Evolutionary conservation across 345 rosid genomes (phyloP).

Genomic region (Linum tenue): DNA sequence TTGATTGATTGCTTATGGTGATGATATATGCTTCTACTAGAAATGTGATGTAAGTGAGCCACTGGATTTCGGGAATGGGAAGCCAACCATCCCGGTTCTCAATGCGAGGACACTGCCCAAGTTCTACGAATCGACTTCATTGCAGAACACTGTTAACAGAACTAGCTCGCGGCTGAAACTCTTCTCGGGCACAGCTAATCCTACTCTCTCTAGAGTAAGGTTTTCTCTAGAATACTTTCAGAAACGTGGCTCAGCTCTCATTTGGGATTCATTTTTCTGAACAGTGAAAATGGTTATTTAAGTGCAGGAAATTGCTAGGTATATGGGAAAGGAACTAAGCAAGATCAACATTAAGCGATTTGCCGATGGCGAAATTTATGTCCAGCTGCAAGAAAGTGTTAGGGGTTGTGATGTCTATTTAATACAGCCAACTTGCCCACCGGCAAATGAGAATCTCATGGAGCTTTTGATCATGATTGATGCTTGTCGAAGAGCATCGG

Average conservation of each 20-base stretch:
- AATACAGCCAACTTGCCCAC: conserved; percentile 93
- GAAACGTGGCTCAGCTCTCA: not conserved
- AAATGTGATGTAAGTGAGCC: conserved; percentile 38
- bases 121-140: conserved; percentile 46
- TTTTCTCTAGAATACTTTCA: not conserved
- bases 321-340: conserved; percentile 91
- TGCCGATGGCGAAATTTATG: conserved; percentile 96
- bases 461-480: conserved; percentile 93
- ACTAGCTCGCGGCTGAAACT: conserved; percentile 33
- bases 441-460: conserved; percentile 98
- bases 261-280: not conserved
- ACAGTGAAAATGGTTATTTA: not conserved
- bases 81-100: conserved; percentile 43
- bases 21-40: conserved; percentile 19
- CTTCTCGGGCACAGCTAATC: conserved; percentile 66
- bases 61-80: conserved; percentile 32
- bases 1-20: conserved; percentile 3
- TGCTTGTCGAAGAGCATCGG: conserved; percentile 94
- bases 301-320: conserved; percentile 74
- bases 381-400: conserved; percentile 93
- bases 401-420: conserved; percentile 93
- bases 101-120: conserved; percentile 47
- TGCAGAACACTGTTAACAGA: conserved; percentile 37
- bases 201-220: conserved; percentile 42
- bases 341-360: conserved; percentile 84